A percentile compares a stretch with the other conserved stretches of the same genome.
Conservation (phyloP, 371 early-diverging fungal genomes). For the Lichtheimia hyalospora region DNA sequence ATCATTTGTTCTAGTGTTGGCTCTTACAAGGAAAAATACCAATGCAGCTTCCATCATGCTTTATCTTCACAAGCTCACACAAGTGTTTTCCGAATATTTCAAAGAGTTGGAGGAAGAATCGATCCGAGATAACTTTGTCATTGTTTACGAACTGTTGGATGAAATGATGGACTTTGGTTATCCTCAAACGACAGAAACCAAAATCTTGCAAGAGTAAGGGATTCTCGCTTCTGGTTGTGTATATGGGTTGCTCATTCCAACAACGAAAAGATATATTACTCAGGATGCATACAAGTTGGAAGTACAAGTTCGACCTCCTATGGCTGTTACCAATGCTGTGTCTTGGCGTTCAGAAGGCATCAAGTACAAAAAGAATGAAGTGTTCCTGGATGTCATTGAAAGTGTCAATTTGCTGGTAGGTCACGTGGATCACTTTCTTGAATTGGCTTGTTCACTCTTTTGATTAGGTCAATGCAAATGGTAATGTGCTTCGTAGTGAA, state of each 20-base stretch:
- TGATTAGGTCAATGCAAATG: slow-evolving; percentile 78
- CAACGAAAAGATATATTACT: slow-evolving; percentile 81
- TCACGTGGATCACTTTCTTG: background rate
- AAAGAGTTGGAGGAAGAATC: slow-evolving; percentile 98
- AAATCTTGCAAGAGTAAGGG: slow-evolving; percentile 90
- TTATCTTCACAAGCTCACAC: slow-evolving; percentile 90
- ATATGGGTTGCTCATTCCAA: background rate
- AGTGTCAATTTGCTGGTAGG: slow-evolving; percentile 92
- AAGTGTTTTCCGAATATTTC: slow-evolving; percentile 96
- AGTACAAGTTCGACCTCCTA: slow-evolving; percentile 87
- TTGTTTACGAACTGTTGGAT: slow-evolving; percentile 96
- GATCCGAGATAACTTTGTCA: slow-evolving; percentile 91
- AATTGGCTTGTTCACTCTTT: background rate
- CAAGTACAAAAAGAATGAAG: slow-evolving; percentile 97
- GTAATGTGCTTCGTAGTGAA: slow-evolving; percentile 94
- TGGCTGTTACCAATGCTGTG: slow-evolving; percentile 97
- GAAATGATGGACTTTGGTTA: slow-evolving; percentile 99
- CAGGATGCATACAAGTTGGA: slow-evolving; percentile 96
- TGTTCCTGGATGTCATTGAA: slow-evolving; percentile 97
- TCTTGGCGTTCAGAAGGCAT: slow-evolving; percentile 98
- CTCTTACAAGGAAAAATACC: slow-evolving; percentile 95
- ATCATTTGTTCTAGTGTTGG: slow-evolving; percentile 70
- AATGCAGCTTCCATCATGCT: slow-evolving; percentile 94
- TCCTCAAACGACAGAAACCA: slow-evolving; percentile 97
- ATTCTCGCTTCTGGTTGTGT: background rate